Evolutionary conservation across 345 rosid genomes (phyloP).

Genomic region (Hevea brasiliensis): DNA sequence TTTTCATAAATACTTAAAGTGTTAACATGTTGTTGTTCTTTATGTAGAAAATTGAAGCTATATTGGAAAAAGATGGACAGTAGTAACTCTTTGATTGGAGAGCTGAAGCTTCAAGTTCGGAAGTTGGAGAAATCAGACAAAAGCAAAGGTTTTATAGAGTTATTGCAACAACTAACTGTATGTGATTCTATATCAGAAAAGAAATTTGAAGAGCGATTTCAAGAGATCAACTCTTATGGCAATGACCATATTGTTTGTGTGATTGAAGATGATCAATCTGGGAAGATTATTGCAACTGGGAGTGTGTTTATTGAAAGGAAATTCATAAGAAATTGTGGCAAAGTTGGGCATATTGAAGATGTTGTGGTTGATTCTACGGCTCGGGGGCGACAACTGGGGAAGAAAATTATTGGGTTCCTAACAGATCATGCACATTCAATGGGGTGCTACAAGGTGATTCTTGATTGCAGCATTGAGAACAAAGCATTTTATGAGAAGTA

Average conservation of each 20-base stretch:
- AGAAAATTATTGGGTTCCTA: constrained; percentile 57
- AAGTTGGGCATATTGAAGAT: constrained; percentile 88
- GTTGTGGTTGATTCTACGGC: constrained; percentile 65
- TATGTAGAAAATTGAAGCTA: background rate
- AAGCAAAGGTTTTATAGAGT: constrained; percentile 70
- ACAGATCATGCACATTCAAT: constrained; percentile 50
- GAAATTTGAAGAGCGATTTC: constrained; percentile 58
- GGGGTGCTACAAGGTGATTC: constrained; percentile 86
- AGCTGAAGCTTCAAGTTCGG: constrained; percentile 43
- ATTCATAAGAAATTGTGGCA: constrained; percentile 79
- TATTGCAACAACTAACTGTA: constrained; percentile 59
- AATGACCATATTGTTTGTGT: constrained; percentile 83
- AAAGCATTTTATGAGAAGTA: constrained; percentile 72
- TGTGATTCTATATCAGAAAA: constrained; percentile 63
- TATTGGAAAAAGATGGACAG: constrained; percentile 30
- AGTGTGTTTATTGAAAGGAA: constrained; percentile 79
- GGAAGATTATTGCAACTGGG: constrained; percentile 69
- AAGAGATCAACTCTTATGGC: constrained; percentile 56
- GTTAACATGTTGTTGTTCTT: background rate
- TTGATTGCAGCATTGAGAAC: constrained; percentile 67
- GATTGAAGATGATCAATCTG: constrained; percentile 56
- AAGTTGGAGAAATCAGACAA: constrained; percentile 69
- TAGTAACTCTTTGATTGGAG: constrained; percentile 18
- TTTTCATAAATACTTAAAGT: background rate
- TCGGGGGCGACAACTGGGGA: constrained; percentile 69